Conservation (phyloP, 441 rosid genomes). For the Adansonia madagascariensis region DNA sequence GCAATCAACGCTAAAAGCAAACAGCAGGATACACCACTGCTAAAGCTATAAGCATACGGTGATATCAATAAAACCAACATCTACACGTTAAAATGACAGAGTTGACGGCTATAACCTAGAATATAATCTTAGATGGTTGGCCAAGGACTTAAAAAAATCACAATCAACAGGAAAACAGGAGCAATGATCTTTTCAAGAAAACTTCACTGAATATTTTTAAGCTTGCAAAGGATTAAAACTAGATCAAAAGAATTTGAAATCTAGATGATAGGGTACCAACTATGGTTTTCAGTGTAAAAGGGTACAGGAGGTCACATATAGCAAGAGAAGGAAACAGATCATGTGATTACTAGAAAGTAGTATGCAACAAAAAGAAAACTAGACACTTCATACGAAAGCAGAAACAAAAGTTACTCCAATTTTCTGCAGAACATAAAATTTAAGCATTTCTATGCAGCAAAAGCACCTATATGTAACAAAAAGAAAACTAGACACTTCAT, state of each 20-base stretch:
- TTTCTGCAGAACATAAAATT: background rate
- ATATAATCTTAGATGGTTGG: background rate
- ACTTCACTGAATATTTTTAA: slow-evolving; percentile 1
- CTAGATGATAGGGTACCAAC: background rate
- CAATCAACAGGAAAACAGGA: background rate
- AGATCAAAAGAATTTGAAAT: background rate
- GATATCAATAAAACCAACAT: slow-evolving; percentile 12
- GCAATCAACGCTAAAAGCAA: background rate
- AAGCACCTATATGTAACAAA: background rate
- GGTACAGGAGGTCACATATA: background rate
- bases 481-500: background rate
- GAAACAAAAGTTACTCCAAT: background rate
- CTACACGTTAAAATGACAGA: background rate
- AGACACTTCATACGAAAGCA: background rate
- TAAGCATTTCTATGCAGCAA: background rate
- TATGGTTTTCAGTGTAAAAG: background rate
- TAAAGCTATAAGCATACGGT: slow-evolving; percentile 1
- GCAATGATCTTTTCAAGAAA: background rate
- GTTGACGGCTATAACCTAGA: background rate
- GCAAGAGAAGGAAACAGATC: background rate
- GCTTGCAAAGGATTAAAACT: background rate
- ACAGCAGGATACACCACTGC: background rate
- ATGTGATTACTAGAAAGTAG: background rate
- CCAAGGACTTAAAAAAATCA: slow-evolving; percentile 11
- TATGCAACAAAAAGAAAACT: background rate